Conservation (phyloP, 176 grass and related monocot species). For the Bothriochloa decipiens region DNA sequence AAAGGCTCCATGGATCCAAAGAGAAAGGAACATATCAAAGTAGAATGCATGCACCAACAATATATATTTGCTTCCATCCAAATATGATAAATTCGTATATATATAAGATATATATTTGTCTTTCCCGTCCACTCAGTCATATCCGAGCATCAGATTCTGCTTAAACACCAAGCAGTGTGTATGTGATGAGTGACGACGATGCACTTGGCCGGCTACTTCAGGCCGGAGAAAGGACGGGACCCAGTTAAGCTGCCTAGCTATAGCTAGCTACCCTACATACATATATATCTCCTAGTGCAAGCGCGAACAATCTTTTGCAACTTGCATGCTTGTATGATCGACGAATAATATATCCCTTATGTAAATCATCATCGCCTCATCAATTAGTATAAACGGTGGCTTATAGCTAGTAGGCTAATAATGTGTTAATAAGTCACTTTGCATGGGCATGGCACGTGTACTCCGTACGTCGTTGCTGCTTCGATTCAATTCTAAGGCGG, state of each 20-base stretch:
- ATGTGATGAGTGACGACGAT: slow-evolving; percentile 19
- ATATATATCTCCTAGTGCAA: slow-evolving; percentile 31
- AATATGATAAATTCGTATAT: not conserved
- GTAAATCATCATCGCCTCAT: slow-evolving; percentile 20
- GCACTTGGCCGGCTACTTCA: not conserved
- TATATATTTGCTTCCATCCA: slow-evolving; percentile 34
- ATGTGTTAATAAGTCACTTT: not conserved
- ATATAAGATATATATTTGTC: not conserved
- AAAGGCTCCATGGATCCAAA: slow-evolving; percentile 44
- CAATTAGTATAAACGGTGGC: not conserved
- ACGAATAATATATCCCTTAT: not conserved
- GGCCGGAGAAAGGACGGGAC: slow-evolving; percentile 23
- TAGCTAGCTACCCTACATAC: slow-evolving; percentile 3
- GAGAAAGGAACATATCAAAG: slow-evolving; percentile 54
- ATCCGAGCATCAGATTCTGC: slow-evolving; percentile 91
- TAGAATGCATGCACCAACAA: not conserved
- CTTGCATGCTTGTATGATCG: slow-evolving; percentile 24
- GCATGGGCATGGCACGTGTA: not conserved
- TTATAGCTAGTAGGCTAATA: not conserved
- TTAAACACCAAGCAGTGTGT: slow-evolving; percentile 77
- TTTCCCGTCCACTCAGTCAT: slow-evolving; percentile 39
- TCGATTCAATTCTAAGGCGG: not conserved
- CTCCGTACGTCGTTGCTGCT: not conserved
- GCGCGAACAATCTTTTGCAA: slow-evolving; percentile 48
- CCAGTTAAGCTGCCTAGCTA: slow-evolving; percentile 15